phyloP scores from a whole-genome alignment of 352 stramenopile species.

The Phytophthora colocasiae region DNA sequence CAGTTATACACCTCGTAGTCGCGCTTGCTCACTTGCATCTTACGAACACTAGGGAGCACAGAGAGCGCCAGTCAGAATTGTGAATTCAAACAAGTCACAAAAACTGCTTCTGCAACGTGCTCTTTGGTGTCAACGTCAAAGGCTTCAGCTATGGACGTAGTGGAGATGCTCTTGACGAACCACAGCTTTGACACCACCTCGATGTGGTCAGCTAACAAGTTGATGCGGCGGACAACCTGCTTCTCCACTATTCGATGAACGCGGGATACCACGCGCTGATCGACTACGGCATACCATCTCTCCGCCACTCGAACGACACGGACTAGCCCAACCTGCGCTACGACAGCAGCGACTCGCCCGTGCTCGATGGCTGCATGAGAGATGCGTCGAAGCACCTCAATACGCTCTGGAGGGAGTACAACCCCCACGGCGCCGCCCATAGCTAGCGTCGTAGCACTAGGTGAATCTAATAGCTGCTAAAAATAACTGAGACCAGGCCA shows the following conservation, averaged over 20 bases:
- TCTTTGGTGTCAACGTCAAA: slow-evolving; percentile 60
- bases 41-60: slow-evolving; percentile 44
- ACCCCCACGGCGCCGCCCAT: slow-evolving; percentile 69
- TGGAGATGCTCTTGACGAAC: slow-evolving; percentile 75
- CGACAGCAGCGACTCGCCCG: slow-evolving; percentile 32
- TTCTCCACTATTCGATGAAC: slow-evolving; percentile 60
- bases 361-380: slow-evolving; percentile 37
- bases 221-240: slow-evolving; percentile 52
- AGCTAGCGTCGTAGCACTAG: background rate
- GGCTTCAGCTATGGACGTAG: slow-evolving; percentile 55
- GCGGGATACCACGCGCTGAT: slow-evolving; percentile 59
- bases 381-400: slow-evolving; percentile 26
- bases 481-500: slow-evolving; percentile 23
- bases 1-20: slow-evolving; percentile 64
- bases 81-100: background rate
- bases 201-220: slow-evolving; percentile 50
- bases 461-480: slow-evolving; percentile 6
- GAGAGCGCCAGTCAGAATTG: slow-evolving; percentile 3
- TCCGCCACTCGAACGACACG: slow-evolving; percentile 46
- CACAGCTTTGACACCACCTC: slow-evolving; percentile 66
- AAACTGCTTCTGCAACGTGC: slow-evolving; percentile 32
- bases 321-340: slow-evolving; percentile 43
- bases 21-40: slow-evolving; percentile 62
- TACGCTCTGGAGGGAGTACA: slow-evolving; percentile 31
- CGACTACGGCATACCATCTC: slow-evolving; percentile 57